Evolutionary conservation across 495 filamentous ascomycete species (phyloP).

Genomic region (Aspergillus ostianus): DNA sequence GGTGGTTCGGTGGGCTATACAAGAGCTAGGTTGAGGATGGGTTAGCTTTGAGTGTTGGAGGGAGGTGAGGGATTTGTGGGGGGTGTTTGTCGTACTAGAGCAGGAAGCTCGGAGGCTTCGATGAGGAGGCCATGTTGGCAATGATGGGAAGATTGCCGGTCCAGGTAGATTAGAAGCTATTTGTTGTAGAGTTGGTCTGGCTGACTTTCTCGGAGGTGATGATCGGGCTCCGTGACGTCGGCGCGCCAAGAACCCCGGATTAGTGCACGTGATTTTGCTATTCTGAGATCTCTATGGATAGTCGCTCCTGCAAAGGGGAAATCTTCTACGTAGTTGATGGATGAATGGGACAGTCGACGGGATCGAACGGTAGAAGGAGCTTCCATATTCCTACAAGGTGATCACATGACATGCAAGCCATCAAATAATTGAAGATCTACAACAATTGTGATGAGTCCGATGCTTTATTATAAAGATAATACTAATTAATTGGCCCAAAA

Average conservation of each 20-base stretch:
- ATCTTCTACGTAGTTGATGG: too few relatives aligned
- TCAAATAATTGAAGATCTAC: too few relatives aligned
- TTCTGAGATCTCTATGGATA: background rate
- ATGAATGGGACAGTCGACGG: too few relatives aligned
- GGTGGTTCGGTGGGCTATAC: constrained; percentile 85
- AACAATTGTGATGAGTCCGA: too few relatives aligned
- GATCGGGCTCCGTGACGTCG: constrained; percentile 26
- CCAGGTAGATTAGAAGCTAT: background rate
- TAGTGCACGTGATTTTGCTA: constrained; percentile 20
- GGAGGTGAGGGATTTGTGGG: background rate
- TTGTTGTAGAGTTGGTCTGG: background rate
- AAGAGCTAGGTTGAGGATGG: constrained; percentile 57
- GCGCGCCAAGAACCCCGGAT: constrained; percentile 17
- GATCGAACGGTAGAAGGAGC: background rate
- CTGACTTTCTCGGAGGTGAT: constrained; percentile 3
- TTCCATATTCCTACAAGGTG: background rate
- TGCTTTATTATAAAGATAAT: background rate
- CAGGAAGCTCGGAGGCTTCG: constrained; percentile 67
- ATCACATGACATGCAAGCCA: background rate
- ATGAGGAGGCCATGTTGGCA: constrained; percentile 73
- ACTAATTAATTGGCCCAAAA: background rate
- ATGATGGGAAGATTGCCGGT: background rate
- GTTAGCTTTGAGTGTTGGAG: constrained; percentile 17
- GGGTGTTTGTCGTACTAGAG: constrained; percentile 63
- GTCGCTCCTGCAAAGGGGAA: too few relatives aligned